Percentiles rank a stretch among this genome's conserved stretches.
These are phyloP conservation scores for Aspergillus arachidicola DNA, from an alignment of 2,329 filamentous ascomycete genomes.

Conservation along the genomic window DNA sequence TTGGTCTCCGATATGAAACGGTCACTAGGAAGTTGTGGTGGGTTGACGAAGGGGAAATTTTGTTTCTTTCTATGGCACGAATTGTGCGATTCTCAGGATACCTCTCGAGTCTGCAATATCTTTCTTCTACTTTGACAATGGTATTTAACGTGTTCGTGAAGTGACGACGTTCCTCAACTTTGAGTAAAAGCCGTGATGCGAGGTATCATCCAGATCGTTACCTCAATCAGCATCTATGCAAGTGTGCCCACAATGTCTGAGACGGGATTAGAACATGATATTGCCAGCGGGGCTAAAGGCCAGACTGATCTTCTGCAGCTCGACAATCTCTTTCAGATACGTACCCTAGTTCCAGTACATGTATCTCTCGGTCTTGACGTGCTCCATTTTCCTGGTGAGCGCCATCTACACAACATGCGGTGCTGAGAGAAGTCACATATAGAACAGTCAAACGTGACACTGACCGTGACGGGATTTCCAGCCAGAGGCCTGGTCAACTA, in stretches of 20 bases:
- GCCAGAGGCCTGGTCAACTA: neutral
- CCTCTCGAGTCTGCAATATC: neutral
- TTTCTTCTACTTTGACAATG: neutral
- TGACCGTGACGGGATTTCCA: neutral
- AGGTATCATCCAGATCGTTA: neutral
- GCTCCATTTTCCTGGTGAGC: neutral
- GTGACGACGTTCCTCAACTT: neutral
- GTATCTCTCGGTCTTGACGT: neutral
- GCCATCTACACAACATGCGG: neutral
- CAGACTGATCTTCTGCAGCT: neutral
- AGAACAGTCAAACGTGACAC: neutral
- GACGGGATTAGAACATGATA: neutral
- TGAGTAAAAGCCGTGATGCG: neutral
- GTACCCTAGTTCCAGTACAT: neutral
- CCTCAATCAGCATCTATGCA: neutral
- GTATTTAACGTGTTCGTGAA: neutral
- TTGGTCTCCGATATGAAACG: neutral
- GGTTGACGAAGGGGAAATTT: neutral
- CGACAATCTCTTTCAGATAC: neutral
- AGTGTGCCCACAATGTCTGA: neutral
- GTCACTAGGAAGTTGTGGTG: neutral
- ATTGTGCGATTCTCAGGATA: neutral
- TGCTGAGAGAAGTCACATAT: neutral
- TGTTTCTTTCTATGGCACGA: neutral
- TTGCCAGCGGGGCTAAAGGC: neutral